phyloP scores from a whole-genome alignment of 2,329 filamentous ascomycete genomes.

The Thermoascus crustaceus region DNA sequence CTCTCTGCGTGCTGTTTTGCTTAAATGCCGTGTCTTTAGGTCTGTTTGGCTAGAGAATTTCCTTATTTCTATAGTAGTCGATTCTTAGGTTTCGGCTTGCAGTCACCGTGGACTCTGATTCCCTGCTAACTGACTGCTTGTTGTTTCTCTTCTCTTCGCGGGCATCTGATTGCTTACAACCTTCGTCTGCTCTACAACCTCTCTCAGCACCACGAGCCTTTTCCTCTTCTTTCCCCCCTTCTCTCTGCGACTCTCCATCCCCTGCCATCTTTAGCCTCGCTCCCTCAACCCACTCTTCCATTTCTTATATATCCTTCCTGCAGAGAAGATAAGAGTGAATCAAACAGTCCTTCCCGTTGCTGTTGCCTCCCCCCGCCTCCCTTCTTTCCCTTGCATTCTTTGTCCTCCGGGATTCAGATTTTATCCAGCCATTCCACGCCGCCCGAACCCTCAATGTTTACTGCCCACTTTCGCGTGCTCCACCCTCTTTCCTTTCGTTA shows the following conservation, averaged over 20 bases:
- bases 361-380: background rate
- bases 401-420: slow-evolving; percentile 7
- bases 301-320: slow-evolving; percentile 4
- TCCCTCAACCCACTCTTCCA: slow-evolving; percentile 3
- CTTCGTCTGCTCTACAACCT: too few relatives aligned
- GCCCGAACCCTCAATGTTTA: slow-evolving; percentile 17
- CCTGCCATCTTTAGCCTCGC: slow-evolving; percentile 5
- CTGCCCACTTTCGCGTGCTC: slow-evolving; percentile 13
- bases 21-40: slow-evolving; percentile 1
- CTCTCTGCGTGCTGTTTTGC: slow-evolving; percentile 1
- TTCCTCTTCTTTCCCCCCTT: slow-evolving; percentile 4
- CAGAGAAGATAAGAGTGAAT: slow-evolving; percentile 1
- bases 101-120: too few relatives aligned
- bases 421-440: slow-evolving; percentile 3
- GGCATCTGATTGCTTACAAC: too few relatives aligned
- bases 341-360: slow-evolving; percentile 1
- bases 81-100: too few relatives aligned
- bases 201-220: too few relatives aligned
- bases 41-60: slow-evolving; percentile 1
- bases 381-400: slow-evolving; percentile 6
- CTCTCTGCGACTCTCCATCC: slow-evolving; percentile 3
- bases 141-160: too few relatives aligned
- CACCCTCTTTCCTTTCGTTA: slow-evolving; percentile 8
- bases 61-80: background rate
- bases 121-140: too few relatives aligned